Evolutionary conservation across 2,329 filamentous ascomycete genomes (phyloP).

Genomic region (Ceratocystis huliohia): DNA sequence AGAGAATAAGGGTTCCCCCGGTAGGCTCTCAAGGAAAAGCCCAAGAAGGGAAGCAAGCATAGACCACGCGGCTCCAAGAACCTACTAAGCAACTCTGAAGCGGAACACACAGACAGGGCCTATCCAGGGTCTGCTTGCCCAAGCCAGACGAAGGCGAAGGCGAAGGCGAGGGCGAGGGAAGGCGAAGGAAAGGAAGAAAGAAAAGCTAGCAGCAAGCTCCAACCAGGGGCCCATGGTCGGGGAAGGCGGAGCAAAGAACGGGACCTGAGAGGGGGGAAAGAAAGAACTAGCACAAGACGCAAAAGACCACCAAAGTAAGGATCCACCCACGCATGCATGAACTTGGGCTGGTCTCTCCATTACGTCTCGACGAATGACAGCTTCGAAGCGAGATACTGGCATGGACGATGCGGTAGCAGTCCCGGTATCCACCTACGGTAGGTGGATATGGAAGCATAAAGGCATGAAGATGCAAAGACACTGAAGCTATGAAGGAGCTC

Average conservation of each 20-base stretch:
- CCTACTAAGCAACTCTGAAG: neutral
- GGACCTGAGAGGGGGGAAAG: slow-evolving; percentile 7
- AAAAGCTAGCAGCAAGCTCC: neutral
- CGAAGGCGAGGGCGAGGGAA: neutral
- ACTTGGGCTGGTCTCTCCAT: neutral
- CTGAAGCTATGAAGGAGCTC: no score
- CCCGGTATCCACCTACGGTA: no score
- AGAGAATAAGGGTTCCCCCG: neutral
- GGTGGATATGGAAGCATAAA: no score
- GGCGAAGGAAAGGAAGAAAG: neutral
- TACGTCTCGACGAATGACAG: slow-evolving; percentile 4
- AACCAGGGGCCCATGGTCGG: neutral
- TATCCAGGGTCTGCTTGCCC: neutral
- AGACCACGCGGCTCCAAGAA: neutral
- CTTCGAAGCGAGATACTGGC: neutral
- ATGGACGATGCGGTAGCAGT: no score
- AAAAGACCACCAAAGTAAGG: neutral
- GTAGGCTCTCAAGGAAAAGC: neutral
- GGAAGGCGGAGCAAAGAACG: neutral
- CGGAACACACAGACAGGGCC: neutral
- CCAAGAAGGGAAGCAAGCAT: neutral
- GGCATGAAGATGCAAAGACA: no score
- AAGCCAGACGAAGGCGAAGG: no score
- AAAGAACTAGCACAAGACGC: neutral
- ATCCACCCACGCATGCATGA: neutral